Evolutionary conservation across 805 yeast genomes (phyloP).

Genomic region (Nakazawaea ambrosiae): DNA sequence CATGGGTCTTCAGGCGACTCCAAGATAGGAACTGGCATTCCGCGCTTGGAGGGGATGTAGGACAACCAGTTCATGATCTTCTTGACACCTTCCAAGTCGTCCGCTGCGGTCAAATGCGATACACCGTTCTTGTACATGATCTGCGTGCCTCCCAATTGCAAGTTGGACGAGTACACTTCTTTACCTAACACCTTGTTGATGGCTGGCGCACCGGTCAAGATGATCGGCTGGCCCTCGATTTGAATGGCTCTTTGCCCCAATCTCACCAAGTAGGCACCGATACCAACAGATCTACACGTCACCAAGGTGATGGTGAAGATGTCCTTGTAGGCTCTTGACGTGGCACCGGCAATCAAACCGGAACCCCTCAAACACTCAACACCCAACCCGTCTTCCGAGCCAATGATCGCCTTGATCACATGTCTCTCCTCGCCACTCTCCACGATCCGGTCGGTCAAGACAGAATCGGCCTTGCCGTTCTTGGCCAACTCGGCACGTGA

Average conservation of each 20-base stretch:
- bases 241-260: constrained; percentile 98
- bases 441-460: constrained; percentile 70
- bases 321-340: constrained; percentile 95
- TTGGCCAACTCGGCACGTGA: constrained; percentile 50
- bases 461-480: constrained; percentile 53
- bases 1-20: constrained; percentile 70
- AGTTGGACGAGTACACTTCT: constrained; percentile 93
- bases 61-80: constrained; percentile 95
- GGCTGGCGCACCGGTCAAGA: constrained; percentile 98
- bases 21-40: constrained; percentile 83
- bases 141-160: constrained; percentile 98
- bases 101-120: constrained; percentile 93
- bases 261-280: constrained; percentile 97
- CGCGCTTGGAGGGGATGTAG: constrained; percentile 86
- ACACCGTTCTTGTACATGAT: constrained; percentile 99
- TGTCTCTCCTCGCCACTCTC: constrained; percentile 81
- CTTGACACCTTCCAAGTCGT: constrained; percentile 93
- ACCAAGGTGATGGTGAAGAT: constrained; percentile 97
- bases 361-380: constrained; percentile 98
- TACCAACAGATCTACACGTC: constrained; percentile 99
- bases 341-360: constrained; percentile 98
- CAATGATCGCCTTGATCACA: constrained; percentile 78
- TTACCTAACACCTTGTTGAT: constrained; percentile 94
- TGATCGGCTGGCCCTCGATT: constrained; percentile 97
- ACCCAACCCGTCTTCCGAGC: constrained; percentile 95